Conservation (phyloP, 768 basidiomycete genomes). For the Boletellus sp. region DNA sequence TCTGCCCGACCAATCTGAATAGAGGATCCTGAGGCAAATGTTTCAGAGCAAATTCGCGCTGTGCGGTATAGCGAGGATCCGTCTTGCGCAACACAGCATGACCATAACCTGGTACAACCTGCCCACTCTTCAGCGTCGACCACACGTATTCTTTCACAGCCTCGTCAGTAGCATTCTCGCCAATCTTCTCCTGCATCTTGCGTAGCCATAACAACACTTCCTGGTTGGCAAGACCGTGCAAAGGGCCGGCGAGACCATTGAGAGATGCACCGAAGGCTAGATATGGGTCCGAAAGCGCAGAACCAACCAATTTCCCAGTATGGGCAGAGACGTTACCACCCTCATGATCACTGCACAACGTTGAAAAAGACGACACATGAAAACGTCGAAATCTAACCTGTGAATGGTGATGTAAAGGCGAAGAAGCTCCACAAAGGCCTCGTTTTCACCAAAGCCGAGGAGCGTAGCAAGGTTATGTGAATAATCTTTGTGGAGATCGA, state of each 20-base stretch:
- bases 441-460: slow-evolving; percentile 87
- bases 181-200: slow-evolving; percentile 89
- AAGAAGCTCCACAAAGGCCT: slow-evolving; percentile 88
- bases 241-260: slow-evolving; percentile 94
- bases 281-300: slow-evolving; percentile 97
- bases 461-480: slow-evolving; percentile 85
- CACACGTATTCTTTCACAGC: slow-evolving; percentile 92
- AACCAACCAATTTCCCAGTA: slow-evolving; percentile 89
- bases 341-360: slow-evolving; percentile 75
- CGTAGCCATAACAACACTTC: slow-evolving; percentile 93
- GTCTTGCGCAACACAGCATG: slow-evolving; percentile 87
- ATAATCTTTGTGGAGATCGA: slow-evolving; percentile 83
- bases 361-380: not conserved
- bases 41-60: slow-evolving; percentile 84
- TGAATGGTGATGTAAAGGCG: slow-evolving; percentile 97
- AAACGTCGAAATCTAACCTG: slow-evolving; percentile 42
- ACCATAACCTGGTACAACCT: slow-evolving; percentile 92
- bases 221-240: slow-evolving; percentile 97
- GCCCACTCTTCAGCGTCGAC: slow-evolving; percentile 88
- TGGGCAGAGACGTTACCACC: slow-evolving; percentile 98
- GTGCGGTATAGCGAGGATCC: slow-evolving; percentile 89
- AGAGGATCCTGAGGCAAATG: slow-evolving; percentile 83
- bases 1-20: slow-evolving; percentile 91
- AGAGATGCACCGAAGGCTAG: slow-evolving; percentile 88
- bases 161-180: slow-evolving; percentile 80